Base-by-base conservation (phyloP, 2,329 filamentous ascomycete species). In the Penicillium brasilianum region DNA sequence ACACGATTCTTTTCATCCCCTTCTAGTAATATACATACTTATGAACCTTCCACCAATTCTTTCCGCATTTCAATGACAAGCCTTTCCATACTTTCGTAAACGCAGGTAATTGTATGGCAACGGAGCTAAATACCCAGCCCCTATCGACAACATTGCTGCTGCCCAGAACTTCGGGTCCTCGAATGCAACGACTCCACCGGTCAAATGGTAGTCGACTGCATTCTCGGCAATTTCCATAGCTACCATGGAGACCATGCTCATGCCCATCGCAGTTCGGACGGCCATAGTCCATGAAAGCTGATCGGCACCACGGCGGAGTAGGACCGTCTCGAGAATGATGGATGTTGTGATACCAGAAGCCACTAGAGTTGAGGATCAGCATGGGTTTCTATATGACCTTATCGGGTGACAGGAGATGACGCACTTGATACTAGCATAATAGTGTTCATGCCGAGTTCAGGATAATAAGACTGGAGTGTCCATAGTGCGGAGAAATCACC, bases 231-330 rank as follows among this genome's bases (percentile, higher is more conserved):
- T 62, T 67, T 87, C 84, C 84, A 87, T 87, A 0, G 84, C 83
- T 1, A 85, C 10, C 85, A 87, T 87, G 0, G 84, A 86, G 10
- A 86, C 81, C 51, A 85, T 72, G 59, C 84, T 86, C 85, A 87
- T 87, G 0, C 85, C 85, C 22, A 81, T 80, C 0, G 85, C 85
- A 0, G 84, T 86, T 48, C 76, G 81, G 2, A 76, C 77, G 0
- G 85, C 84, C 0, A 66, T 67, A 0, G 67, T 58, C 83, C 82
- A 85, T 0, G 81, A 64, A 0, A 87, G 71, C 8, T 72, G 69
- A 56, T 87, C 84, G 1, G 75, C 76, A 0, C 84, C 84, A 0
- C 77, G 65, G 0, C 77, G 78, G 1, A 87, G 79, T 3, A 87
- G 75, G 0, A 80, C 66, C 0, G 84, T 86, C 67, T 87, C 84